Evolutionary conservation across 2,329 filamentous ascomycete genomes (phyloP).

Genomic region (Penicillium janthinellum): DNA sequence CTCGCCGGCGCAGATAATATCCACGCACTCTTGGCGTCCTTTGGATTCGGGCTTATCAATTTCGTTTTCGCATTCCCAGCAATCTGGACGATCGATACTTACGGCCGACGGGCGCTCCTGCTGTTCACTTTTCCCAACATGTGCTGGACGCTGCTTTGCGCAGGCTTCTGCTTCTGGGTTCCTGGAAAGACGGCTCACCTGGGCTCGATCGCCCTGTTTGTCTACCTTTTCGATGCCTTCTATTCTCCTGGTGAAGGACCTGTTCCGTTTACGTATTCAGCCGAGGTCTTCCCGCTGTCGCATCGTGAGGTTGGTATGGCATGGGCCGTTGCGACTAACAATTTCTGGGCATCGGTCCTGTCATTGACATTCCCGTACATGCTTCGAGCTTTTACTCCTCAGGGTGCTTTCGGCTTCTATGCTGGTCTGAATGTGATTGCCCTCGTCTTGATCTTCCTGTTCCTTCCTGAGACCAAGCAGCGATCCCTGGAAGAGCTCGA

Average conservation of each 20-base stretch:
- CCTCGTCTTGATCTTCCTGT: slow-evolving; percentile 61
- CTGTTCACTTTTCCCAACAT: slow-evolving; percentile 32
- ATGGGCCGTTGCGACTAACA: slow-evolving; percentile 39
- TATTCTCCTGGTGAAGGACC: slow-evolving; percentile 57
- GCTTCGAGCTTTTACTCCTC: slow-evolving; percentile 47
- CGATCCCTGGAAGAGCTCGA: slow-evolving; percentile 59
- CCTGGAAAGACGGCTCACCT: slow-evolving; percentile 15
- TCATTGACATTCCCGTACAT: slow-evolving; percentile 49
- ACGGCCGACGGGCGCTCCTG: slow-evolving; percentile 30
- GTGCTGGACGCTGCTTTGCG: slow-evolving; percentile 29
- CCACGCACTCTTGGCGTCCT: slow-evolving; percentile 27
- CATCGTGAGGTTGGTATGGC: slow-evolving; percentile 49
- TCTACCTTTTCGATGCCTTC: slow-evolving; percentile 69
- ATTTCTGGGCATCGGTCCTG: slow-evolving; percentile 48
- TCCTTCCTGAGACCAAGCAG: slow-evolving; percentile 55
- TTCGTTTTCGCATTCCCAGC: slow-evolving; percentile 35
- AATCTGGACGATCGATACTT: slow-evolving; percentile 30
- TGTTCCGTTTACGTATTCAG: slow-evolving; percentile 25
- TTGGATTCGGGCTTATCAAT: slow-evolving; percentile 33
- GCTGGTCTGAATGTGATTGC: slow-evolving; percentile 58
- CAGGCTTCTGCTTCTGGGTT: slow-evolving; percentile 29
- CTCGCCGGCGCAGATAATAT: slow-evolving; percentile 17
- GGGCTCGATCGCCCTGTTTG: slow-evolving; percentile 30
- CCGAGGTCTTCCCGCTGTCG: slow-evolving; percentile 48
- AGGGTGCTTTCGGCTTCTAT: slow-evolving; percentile 61